A percentile compares a stretch with the other conserved stretches of the same genome.
phyloP scores from a whole-genome alignment of 2,329 filamentous ascomycete genomes.

The Pseudogymnoascus sp. region DNA sequence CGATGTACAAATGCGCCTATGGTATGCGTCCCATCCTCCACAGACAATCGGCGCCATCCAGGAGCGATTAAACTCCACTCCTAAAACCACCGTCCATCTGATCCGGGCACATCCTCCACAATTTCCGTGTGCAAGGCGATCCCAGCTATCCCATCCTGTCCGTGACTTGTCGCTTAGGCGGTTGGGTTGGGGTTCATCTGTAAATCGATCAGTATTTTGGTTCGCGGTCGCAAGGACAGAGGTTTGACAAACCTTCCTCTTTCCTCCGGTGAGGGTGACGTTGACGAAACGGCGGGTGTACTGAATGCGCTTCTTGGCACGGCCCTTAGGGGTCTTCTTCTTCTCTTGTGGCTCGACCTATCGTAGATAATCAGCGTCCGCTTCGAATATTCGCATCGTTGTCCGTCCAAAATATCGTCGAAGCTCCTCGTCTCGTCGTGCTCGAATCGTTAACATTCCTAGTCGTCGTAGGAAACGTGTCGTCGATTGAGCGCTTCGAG shows the following conservation, averaged over 20 bases:
- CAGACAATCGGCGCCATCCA: constrained; percentile 22
- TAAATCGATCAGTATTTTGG: constrained; percentile 14
- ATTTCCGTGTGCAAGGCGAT: constrained; percentile 14
- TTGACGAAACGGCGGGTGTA: constrained; percentile 99
- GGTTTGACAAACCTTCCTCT: constrained; percentile 72
- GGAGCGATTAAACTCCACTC: constrained; percentile 19
- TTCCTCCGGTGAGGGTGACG: constrained; percentile 93
- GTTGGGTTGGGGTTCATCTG: constrained; percentile 86
- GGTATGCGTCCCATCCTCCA: constrained; percentile 27
- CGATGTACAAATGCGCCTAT: constrained; percentile 28
- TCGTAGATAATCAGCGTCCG: constrained; percentile 22
- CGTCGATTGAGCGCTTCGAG: background rate
- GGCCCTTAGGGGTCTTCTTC: constrained; percentile 93
- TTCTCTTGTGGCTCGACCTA: constrained; percentile 89
- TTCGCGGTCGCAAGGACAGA: constrained; percentile 9
- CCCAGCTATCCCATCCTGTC: constrained; percentile 16
- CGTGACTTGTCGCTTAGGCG: constrained; percentile 41
- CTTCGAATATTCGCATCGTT: constrained; percentile 6
- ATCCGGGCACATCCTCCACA: constrained; percentile 21
- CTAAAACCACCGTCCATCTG: constrained; percentile 23
- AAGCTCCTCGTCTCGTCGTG: background rate
- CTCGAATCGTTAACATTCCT: background rate
- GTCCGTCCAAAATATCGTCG: background rate
- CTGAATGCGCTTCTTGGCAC: constrained; percentile 91
- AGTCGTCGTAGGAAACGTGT: background rate